A percentile compares a stretch with the other conserved stretches of the same genome.
These are phyloP conservation scores for Discostella pseudostelligera DNA, from an alignment of 108 stramenopile genomes.

Conservation along the genomic window DNA sequence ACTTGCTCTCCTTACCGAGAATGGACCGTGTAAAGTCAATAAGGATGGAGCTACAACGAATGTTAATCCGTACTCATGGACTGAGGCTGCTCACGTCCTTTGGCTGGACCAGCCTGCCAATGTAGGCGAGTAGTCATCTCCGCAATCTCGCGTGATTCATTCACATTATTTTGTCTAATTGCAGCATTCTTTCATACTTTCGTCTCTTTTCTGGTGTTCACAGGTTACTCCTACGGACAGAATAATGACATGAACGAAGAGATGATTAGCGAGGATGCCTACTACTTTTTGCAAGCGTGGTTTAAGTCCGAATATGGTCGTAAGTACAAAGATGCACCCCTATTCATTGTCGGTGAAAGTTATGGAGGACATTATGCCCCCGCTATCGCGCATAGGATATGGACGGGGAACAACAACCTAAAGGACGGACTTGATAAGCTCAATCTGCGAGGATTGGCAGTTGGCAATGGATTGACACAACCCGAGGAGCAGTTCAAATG, in stretches of 20 bases:
- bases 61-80: slow-evolving; percentile 92
- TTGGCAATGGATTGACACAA: slow-evolving; percentile 94
- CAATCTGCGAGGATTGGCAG: slow-evolving; percentile 86
- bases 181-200: too few relatives aligned
- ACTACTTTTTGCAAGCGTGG: slow-evolving; percentile 92
- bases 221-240: slow-evolving; percentile 91
- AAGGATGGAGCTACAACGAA: slow-evolving; percentile 78
- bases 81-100: slow-evolving; percentile 90
- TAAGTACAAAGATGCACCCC: slow-evolving; percentile 64
- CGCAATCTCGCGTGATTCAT: too few relatives aligned
- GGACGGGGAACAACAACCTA: slow-evolving; percentile 56
- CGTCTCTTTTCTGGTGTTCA: too few relatives aligned
- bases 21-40: slow-evolving; percentile 95
- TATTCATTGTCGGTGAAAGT: slow-evolving; percentile 84
- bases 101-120: slow-evolving; percentile 99
- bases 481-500: slow-evolving; percentile 88
- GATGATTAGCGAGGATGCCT: slow-evolving; percentile 94
- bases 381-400: slow-evolving; percentile 79
- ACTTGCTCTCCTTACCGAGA: slow-evolving; percentile 91
- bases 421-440: slow-evolving; percentile 52
- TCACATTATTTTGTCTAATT: too few relatives aligned
- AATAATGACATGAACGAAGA: slow-evolving; percentile 77
- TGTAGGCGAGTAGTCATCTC: slow-evolving; percentile 30
- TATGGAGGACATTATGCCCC: slow-evolving; percentile 98
- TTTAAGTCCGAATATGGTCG: slow-evolving; percentile 82